Evolutionary conservation across 345 rosid genomes (phyloP).

Genomic region (Eucalyptus pumila): DNA sequence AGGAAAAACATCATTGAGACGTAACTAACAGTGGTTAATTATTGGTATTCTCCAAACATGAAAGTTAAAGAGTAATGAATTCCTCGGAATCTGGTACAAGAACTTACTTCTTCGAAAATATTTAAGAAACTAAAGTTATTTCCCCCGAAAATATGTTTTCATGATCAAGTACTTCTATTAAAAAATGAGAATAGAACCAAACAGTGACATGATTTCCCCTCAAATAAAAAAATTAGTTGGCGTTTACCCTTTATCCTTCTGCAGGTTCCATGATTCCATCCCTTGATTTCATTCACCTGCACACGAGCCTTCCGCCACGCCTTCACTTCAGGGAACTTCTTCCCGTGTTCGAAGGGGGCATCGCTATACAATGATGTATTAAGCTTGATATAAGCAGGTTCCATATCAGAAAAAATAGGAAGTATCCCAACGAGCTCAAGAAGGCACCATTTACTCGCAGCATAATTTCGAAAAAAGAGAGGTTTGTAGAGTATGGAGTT

Average conservation of each 20-base stretch:
- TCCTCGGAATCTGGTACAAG: not conserved
- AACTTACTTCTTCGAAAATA: not conserved
- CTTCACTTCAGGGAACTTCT: not conserved
- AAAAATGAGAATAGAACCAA: not conserved
- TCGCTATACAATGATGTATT: not conserved
- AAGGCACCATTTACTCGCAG: not conserved
- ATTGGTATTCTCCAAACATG: too few species aligned
- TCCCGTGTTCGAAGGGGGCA: not conserved
- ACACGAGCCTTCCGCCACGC: not conserved
- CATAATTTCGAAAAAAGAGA: not conserved
- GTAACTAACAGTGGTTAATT: too few species aligned
- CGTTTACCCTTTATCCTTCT: not conserved
- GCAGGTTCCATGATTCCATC: not conserved
- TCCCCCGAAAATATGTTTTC: not conserved
- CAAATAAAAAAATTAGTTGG: not conserved
- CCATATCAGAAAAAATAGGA: not conserved
- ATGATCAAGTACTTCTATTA: not conserved
- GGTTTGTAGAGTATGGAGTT: not conserved
- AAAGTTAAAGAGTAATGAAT: not conserved
- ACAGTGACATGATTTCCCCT: not conserved
- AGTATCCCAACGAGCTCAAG: not conserved
- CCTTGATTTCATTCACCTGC: not conserved
- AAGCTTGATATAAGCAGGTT: not conserved
- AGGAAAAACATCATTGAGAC: not conserved
- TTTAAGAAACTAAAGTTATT: not conserved